A percentile compares a stretch with the other conserved stretches of the same genome.
These are phyloP conservation scores for Multifurca ochricompacta DNA, from an alignment of 768 basidiomycete species.

Conservation along the genomic window DNA sequence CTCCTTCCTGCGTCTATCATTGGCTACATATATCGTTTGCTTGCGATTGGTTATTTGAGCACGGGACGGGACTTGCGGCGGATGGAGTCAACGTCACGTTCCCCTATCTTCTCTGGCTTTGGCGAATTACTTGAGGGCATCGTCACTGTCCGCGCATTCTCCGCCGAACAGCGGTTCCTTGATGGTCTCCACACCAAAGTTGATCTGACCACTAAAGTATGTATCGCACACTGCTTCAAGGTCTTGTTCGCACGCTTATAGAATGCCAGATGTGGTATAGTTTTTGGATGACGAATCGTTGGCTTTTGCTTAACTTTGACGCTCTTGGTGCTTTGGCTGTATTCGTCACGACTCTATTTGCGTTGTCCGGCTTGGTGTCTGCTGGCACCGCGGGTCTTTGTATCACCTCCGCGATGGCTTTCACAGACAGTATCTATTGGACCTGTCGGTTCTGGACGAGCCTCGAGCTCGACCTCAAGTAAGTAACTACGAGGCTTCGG, in stretches of 20 bases:
- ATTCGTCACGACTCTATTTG: conserved; percentile 67
- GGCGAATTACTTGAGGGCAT: conserved; percentile 80
- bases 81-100: conserved; percentile 85
- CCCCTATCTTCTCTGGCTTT: conserved; percentile 79
- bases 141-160: conserved; percentile 90
- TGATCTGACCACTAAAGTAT: conserved; percentile 69
- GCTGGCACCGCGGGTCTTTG: conserved; percentile 63
- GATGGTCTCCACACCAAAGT: conserved; percentile 66
- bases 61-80: conserved; percentile 80
- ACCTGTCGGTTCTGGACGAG: conserved; percentile 43
- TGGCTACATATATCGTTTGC: conserved; percentile 60
- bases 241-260: background rate
- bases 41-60: conserved; percentile 66
- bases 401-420: conserved; percentile 68
- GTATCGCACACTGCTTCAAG: background rate
- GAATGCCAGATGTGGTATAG: conserved; percentile 65
- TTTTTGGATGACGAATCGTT: conserved; percentile 87
- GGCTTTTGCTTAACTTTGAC: conserved; percentile 82
- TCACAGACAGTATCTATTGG: conserved; percentile 47
- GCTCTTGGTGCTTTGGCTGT: conserved; percentile 64
- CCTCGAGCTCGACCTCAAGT: conserved; percentile 73
- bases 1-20: conserved; percentile 68
- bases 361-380: conserved; percentile 50
- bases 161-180: conserved; percentile 71
- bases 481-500: conserved; percentile 24